These are phyloP conservation scores for Symbiodinium pilosum DNA, from an alignment of 73 alveolate genomes.

Conservation along the genomic window DNA sequence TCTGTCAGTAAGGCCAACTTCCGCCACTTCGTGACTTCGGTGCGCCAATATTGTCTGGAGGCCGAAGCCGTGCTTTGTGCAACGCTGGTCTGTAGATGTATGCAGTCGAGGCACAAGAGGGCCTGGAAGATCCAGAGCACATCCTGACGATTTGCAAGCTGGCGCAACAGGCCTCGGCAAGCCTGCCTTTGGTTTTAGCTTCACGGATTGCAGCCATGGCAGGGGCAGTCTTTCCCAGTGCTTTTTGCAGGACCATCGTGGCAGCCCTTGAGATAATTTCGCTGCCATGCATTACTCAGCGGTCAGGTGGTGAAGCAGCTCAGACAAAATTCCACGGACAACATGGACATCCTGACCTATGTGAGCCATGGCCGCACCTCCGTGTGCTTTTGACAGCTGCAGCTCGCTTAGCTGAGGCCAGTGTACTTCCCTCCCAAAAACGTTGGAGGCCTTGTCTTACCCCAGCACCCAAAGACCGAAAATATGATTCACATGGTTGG, in stretches of 20 bases:
- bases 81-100: neutral
- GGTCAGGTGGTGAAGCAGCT: slow-evolving; percentile 2
- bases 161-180: slow-evolving; percentile 40
- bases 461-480: no score
- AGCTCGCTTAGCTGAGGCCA: no score
- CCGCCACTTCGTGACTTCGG: slow-evolving; percentile 72
- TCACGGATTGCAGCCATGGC: no score
- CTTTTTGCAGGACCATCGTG: no score
- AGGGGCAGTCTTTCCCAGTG: no score
- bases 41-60: slow-evolving; percentile 12
- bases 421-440: no score
- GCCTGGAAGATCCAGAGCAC: slow-evolving; percentile 46
- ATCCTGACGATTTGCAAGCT: slow-evolving; percentile 41
- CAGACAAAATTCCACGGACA: neutral
- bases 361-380: slow-evolving; percentile 11
- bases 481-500: no score
- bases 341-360: neutral
- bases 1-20: neutral
- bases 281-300: no score
- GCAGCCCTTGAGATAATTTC: no score
- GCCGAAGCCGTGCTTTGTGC: neutral
- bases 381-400: no score
- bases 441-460: no score
- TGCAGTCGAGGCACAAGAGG: neutral
- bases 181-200: no score